A percentile compares a stretch with the other conserved stretches of the same genome.
phyloP scores from a whole-genome alignment of 139 green algal species.

The Zygnema circumcarinatum region DNA sequence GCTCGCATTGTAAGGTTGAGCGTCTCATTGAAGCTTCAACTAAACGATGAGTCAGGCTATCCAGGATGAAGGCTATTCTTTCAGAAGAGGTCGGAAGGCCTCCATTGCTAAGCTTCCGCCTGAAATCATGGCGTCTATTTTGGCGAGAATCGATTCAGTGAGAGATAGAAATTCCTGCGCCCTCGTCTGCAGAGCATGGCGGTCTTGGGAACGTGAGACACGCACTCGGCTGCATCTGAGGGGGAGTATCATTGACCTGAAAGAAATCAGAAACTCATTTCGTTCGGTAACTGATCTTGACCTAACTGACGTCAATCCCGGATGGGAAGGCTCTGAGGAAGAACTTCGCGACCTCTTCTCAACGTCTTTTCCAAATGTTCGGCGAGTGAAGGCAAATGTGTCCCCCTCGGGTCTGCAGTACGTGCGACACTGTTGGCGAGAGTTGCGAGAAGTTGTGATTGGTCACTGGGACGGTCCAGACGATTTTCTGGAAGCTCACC shows the following conservation, averaged over 20 bases:
- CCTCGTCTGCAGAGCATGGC: constrained; percentile 41
- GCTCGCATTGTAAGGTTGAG: no score
- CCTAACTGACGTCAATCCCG: constrained; percentile 37
- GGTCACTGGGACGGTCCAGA: constrained; percentile 39
- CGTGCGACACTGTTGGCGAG: constrained; percentile 28
- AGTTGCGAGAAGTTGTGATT: constrained; percentile 38
- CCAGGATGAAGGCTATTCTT: not conserved
- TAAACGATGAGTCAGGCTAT: not conserved
- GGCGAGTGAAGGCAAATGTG: constrained; percentile 27
- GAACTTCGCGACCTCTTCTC: constrained; percentile 32
- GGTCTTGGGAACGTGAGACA: constrained; percentile 35
- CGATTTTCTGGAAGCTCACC: constrained; percentile 28
- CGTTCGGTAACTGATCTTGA: constrained; percentile 42
- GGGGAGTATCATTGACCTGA: constrained; percentile 16
- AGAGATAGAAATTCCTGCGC: constrained; percentile 33
- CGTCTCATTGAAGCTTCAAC: no score
- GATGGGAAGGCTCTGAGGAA: constrained; percentile 27
- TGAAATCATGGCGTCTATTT: constrained; percentile 20
- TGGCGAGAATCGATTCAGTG: constrained; percentile 5
- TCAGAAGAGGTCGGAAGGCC: not conserved
- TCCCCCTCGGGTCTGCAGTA: constrained; percentile 39
- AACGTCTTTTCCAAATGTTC: constrained; percentile 34
- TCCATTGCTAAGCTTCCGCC: constrained; percentile 10
- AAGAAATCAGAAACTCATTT: constrained; percentile 17
- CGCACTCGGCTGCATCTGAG: constrained; percentile 35